These are phyloP conservation scores for Colletotrichum cordylinicola DNA, from an alignment of 2,329 filamentous ascomycete genomes.

Conservation along the genomic window DNA sequence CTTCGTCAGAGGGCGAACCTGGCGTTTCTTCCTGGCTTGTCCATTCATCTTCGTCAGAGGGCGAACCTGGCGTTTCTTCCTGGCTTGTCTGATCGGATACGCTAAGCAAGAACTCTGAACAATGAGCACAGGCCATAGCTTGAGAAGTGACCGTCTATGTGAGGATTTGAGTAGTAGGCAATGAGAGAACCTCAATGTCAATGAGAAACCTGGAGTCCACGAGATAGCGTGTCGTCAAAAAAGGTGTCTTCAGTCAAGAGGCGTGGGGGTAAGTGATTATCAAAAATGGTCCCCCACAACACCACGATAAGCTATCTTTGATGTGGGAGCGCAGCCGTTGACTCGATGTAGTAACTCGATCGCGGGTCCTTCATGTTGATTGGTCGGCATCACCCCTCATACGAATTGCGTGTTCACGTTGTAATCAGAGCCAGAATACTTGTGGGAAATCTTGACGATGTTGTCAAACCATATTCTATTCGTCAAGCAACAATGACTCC, in stretches of 20 bases:
- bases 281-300: not conserved
- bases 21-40: rapidly evolving
- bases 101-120: not conserved
- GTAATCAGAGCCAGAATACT: not conserved
- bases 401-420: rapidly evolving
- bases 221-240: not conserved
- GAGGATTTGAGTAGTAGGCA: not conserved
- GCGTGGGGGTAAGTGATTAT: not conserved
- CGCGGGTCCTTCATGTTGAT: not conserved
- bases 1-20: not conserved
- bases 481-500: not conserved
- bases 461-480: not conserved
- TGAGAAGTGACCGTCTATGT: not conserved
- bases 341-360: not conserved
- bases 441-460: not conserved
- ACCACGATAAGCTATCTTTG: not conserved
- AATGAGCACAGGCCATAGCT: not conserved
- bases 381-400: rapidly evolving
- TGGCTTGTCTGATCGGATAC: not conserved
- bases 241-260: not conserved
- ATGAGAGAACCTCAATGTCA: not conserved
- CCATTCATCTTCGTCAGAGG: not conserved
- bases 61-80: rapidly evolving
- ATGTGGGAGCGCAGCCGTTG: not conserved
- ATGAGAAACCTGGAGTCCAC: rapidly evolving